A percentile compares a stretch with the other conserved stretches of the same genome.
phyloP scores from a whole-genome alignment of 2,329 filamentous ascomycete species.

The Colletotrichum sp. region DNA sequence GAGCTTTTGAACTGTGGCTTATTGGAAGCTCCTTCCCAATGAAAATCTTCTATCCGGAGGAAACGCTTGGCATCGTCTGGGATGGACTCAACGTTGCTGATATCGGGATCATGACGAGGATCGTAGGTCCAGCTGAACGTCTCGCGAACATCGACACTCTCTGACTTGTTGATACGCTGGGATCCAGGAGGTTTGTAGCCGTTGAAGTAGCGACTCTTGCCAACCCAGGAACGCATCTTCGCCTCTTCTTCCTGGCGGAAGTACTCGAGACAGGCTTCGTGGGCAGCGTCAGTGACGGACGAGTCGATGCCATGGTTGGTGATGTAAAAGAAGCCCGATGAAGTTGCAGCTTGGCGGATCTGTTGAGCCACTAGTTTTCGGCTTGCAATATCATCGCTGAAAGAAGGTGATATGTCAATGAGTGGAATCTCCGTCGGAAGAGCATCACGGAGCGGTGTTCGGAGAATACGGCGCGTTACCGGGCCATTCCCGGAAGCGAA shows the following conservation, averaged over 20 bases:
- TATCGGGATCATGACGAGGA: constrained; percentile 54
- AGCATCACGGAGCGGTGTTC: constrained; percentile 40
- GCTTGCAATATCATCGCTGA: constrained; percentile 37
- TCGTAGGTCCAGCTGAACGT: constrained; percentile 58
- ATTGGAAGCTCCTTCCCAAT: constrained; percentile 56
- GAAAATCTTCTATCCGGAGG: constrained; percentile 53
- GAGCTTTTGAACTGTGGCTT: constrained; percentile 53
- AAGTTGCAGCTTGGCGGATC: constrained; percentile 51
- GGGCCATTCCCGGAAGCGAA: constrained; percentile 42
- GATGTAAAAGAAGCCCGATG: constrained; percentile 62
- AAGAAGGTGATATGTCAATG: constrained; percentile 52
- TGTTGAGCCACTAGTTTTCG: constrained; percentile 43
- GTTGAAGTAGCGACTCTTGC: constrained; percentile 47
- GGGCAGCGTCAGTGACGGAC: constrained; percentile 31
- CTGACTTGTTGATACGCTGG: constrained; percentile 53
- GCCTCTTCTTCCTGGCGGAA: constrained; percentile 50
- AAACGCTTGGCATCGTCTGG: constrained; percentile 46
- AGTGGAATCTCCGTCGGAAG: constrained; percentile 54
- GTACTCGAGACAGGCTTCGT: constrained; percentile 44
- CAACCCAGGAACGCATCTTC: constrained; percentile 44
- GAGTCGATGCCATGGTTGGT: constrained; percentile 52
- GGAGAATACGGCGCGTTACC: constrained; percentile 38
- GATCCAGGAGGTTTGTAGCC: constrained; percentile 50
- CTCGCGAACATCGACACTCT: constrained; percentile 57
- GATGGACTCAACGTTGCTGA: constrained; percentile 42